phyloP scores from a whole-genome alignment of 768 basidiomycete genomes.

The Rhizopogon roseolus region DNA sequence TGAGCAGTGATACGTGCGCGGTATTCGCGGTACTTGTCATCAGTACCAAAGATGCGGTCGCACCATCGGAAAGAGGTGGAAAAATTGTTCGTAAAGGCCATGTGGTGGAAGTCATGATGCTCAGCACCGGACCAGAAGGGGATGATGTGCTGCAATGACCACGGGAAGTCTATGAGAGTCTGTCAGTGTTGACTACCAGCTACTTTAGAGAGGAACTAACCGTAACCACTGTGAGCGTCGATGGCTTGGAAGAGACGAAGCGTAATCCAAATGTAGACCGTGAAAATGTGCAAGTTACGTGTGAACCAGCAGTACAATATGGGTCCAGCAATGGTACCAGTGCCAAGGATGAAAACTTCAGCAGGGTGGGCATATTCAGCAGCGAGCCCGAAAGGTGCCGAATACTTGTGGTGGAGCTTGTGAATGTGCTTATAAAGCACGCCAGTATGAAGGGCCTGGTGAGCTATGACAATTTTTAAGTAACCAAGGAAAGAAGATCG shows the following conservation, averaged over 20 bases:
- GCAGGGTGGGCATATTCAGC: slow-evolving; percentile 98
- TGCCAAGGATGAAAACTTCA: slow-evolving; percentile 92
- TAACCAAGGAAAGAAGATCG: background rate
- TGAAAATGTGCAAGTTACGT: slow-evolving; percentile 76
- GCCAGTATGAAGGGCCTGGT: slow-evolving; percentile 85
- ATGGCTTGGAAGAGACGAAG: slow-evolving; percentile 95
- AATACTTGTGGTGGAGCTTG: slow-evolving; percentile 97
- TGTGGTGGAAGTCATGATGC: slow-evolving; percentile 98
- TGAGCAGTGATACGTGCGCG: slow-evolving; percentile 59
- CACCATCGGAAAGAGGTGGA: slow-evolving; percentile 94
- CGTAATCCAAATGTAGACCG: slow-evolving; percentile 92
- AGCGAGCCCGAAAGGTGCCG: slow-evolving; percentile 94
- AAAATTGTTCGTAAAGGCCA: slow-evolving; percentile 92
- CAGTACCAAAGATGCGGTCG: slow-evolving; percentile 87
- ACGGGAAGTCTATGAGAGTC: slow-evolving; percentile 76
- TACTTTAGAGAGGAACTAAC: slow-evolving; percentile 34
- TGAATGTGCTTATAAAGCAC: slow-evolving; percentile 88
- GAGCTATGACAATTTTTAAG: slow-evolving; percentile 45
- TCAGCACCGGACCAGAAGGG: slow-evolving; percentile 98
- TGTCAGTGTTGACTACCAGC: background rate
- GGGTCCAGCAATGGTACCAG: slow-evolving; percentile 87
- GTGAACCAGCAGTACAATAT: slow-evolving; percentile 80
- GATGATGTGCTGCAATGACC: slow-evolving; percentile 88
- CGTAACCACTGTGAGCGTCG: slow-evolving; percentile 96
- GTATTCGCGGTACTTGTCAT: slow-evolving; percentile 84